Evolutionary conservation across 2,329 filamentous ascomycete genomes (phyloP).

Genomic region (Aspergillus costaricaensis): DNA sequence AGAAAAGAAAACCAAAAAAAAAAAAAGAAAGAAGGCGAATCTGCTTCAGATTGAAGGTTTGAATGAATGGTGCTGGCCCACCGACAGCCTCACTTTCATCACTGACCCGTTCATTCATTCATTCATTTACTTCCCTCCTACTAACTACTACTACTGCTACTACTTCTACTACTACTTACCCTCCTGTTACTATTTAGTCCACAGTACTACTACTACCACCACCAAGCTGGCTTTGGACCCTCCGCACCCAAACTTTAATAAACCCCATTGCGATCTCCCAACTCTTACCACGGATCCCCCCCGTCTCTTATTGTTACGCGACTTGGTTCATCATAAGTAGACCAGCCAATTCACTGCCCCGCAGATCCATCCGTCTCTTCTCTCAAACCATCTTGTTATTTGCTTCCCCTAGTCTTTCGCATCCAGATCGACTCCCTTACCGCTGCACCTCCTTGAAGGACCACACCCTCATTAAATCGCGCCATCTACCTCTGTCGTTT

Average conservation of each 20-base stretch:
- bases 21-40: not conserved
- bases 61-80: not conserved
- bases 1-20: not conserved
- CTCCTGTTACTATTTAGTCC: too few relatives aligned
- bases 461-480: not conserved
- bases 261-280: not conserved
- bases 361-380: not conserved
- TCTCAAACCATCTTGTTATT: not conserved
- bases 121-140: not conserved
- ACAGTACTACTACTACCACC: too few relatives aligned
- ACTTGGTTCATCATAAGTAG: not conserved
- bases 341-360: not conserved
- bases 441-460: not conserved
- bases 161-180: not conserved
- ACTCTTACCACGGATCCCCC: not conserved
- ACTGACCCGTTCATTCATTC: not conserved
- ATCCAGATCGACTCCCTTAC: not conserved
- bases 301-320: not conserved
- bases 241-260: not conserved
- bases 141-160: not conserved
- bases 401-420: not conserved
- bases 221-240: not conserved
- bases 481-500: not conserved
- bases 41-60: not conserved
- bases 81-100: slow-evolving; percentile 10